Evolutionary conservation across 2,329 filamentous ascomycete genomes (phyloP).

Genomic region (Penicillium frequentans): DNA sequence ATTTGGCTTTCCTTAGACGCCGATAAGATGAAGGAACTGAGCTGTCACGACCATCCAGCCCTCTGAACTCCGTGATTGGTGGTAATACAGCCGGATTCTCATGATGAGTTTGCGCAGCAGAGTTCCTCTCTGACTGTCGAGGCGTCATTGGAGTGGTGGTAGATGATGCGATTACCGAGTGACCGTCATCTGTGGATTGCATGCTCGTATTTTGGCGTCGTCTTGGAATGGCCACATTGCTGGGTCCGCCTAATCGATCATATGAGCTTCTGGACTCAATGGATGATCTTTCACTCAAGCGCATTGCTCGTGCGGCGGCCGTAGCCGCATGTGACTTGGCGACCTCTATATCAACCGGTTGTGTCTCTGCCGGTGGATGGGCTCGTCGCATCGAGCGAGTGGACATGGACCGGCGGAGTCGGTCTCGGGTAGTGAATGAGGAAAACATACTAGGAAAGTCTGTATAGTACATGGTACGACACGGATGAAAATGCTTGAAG

Average conservation of each 20-base stretch:
- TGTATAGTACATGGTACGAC: slow-evolving; percentile 25
- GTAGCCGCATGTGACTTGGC: slow-evolving; percentile 38
- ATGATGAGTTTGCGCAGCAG: slow-evolving; percentile 1
- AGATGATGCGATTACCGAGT: slow-evolving; percentile 1
- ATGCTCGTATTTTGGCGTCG: slow-evolving; percentile 21
- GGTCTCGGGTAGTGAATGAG: slow-evolving; percentile 29
- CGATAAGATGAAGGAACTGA: slow-evolving; percentile 49
- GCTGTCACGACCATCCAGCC: slow-evolving; percentile 36
- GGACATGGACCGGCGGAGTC: slow-evolving; percentile 41
- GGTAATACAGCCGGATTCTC: slow-evolving; percentile 22
- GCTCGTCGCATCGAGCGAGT: slow-evolving; percentile 37
- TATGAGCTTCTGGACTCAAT: slow-evolving; percentile 28
- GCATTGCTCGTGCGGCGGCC: slow-evolving; percentile 47
- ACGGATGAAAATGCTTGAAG: slow-evolving; percentile 13
- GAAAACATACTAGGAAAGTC: slow-evolving; percentile 26
- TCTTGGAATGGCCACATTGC: slow-evolving; percentile 26
- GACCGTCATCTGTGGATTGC: slow-evolving; percentile 12
- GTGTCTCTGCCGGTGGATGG: slow-evolving; percentile 22
- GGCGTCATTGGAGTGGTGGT: background rate
- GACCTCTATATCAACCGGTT: slow-evolving; percentile 30
- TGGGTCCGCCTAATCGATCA: slow-evolving; percentile 29
- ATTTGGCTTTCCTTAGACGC: slow-evolving; percentile 47
- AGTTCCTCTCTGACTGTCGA: slow-evolving; percentile 1
- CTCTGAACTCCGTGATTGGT: slow-evolving; percentile 32
- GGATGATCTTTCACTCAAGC: slow-evolving; percentile 32